Evolutionary conservation across 108 stramenopile species (phyloP).

Genomic region (Chaetoceros muelleri): DNA sequence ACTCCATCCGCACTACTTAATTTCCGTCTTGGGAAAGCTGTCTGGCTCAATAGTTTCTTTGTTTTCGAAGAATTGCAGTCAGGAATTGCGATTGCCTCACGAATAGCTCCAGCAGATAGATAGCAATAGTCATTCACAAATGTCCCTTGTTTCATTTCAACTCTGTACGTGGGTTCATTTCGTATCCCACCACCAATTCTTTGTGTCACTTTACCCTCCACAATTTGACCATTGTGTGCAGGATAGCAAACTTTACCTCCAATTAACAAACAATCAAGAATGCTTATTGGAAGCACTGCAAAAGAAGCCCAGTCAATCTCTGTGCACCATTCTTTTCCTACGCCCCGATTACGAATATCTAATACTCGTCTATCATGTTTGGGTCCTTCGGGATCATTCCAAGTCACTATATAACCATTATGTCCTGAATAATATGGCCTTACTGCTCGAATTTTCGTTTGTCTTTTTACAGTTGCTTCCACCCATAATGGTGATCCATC

Average conservation of each 20-base stretch:
- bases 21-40: too few species aligned
- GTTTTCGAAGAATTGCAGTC: background rate
- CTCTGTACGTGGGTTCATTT: background rate
- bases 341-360: background rate
- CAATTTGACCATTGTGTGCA: background rate
- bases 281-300: background rate
- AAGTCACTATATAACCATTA: background rate
- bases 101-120: background rate
- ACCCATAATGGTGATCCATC: background rate
- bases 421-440: background rate
- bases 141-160: background rate
- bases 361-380: background rate
- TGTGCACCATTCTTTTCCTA: slow-evolving; percentile 1
- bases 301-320: background rate
- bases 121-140: background rate
- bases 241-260: background rate
- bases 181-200: background rate
- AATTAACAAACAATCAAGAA: background rate
- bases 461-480: background rate
- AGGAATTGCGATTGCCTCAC: background rate
- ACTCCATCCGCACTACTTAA: too few species aligned
- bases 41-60: background rate
- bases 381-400: background rate
- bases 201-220: background rate
- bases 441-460: background rate